Conservation (phyloP, 306 rosid genomes). For the Acacia acuminata region DNA sequence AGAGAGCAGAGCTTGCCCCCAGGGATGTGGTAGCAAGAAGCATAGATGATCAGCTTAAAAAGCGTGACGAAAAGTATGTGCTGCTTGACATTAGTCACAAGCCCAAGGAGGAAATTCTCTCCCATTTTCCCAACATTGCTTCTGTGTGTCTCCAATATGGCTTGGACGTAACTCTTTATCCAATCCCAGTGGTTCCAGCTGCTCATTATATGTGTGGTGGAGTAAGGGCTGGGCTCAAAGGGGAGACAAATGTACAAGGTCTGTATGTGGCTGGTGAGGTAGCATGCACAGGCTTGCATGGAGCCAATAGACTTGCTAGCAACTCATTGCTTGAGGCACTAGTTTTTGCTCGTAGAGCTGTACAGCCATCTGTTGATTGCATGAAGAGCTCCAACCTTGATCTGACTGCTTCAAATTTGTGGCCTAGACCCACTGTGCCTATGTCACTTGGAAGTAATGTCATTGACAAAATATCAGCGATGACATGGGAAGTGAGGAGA, state of each 20-base stretch:
- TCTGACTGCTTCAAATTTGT: conserved; percentile 49
- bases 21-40: conserved; percentile 98
- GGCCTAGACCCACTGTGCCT: conserved; percentile 70
- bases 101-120: conserved; percentile 64
- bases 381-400: conserved; percentile 63
- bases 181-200: conserved; percentile 94
- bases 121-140: conserved; percentile 86
- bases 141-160: conserved; percentile 73
- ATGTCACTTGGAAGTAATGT: conserved; percentile 43
- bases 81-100: conserved; percentile 89
- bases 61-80: conserved; percentile 73
- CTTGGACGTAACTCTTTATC: conserved; percentile 77
- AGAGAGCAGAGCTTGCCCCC: conserved; percentile 94
- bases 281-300: conserved; percentile 97
- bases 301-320: conserved; percentile 96
- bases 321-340: conserved; percentile 96
- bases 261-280: conserved; percentile 94
- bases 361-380: conserved; percentile 78
- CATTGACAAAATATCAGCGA: conserved; percentile 37
- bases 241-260: conserved; percentile 83
- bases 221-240: conserved; percentile 87
- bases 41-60: conserved; percentile 93
- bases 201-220: conserved; percentile 99
- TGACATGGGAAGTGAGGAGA: conserved; percentile 64
- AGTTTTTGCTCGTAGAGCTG: conserved; percentile 92